Conservation (phyloP, 2,329 filamentous ascomycete genomes). For the Achaetomium macrosporum region DNA sequence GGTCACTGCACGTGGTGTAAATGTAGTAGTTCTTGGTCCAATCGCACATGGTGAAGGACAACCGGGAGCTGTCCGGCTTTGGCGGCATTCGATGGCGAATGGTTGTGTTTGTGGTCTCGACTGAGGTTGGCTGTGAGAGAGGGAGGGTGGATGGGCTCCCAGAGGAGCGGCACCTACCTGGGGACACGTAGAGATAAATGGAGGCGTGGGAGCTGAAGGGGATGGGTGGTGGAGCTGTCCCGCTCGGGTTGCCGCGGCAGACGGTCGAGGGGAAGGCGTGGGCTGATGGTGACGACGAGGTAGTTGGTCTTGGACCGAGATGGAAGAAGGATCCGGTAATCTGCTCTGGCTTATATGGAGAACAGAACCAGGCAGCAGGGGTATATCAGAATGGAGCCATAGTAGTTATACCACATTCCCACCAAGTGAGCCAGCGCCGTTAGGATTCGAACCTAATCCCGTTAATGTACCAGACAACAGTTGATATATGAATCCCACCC, state of each 20-base stretch:
- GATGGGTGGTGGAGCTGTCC: no score
- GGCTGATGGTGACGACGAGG: conserved; percentile 13
- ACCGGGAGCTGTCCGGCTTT: background rate
- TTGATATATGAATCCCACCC: conserved; percentile 17
- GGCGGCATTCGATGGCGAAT: background rate
- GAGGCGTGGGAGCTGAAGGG: no score
- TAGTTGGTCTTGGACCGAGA: conserved; percentile 1
- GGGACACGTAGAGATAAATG: no score
- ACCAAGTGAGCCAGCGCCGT: no score
- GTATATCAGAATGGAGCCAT: conserved; percentile 23
- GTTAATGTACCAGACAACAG: conserved; percentile 2
- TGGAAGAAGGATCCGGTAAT: conserved; percentile 4
- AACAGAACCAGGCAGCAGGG: conserved; percentile 8
- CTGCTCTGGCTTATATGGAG: conserved; percentile 21
- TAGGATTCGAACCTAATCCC: no score
- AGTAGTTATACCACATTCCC: no score
- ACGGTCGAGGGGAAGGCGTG: conserved; percentile 7
- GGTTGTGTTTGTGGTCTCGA: background rate
- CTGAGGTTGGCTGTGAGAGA: background rate
- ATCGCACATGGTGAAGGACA: conserved; percentile 44
- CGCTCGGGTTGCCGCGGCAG: conserved; percentile 20
- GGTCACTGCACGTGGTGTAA: conserved; percentile 64
- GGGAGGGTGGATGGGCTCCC: background rate
- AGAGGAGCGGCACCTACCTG: background rate
- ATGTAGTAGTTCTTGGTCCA: conserved; percentile 74